Base-by-base conservation (phyloP, 2,329 filamentous ascomycete species). In the Fusarium bactridioides region DNA sequence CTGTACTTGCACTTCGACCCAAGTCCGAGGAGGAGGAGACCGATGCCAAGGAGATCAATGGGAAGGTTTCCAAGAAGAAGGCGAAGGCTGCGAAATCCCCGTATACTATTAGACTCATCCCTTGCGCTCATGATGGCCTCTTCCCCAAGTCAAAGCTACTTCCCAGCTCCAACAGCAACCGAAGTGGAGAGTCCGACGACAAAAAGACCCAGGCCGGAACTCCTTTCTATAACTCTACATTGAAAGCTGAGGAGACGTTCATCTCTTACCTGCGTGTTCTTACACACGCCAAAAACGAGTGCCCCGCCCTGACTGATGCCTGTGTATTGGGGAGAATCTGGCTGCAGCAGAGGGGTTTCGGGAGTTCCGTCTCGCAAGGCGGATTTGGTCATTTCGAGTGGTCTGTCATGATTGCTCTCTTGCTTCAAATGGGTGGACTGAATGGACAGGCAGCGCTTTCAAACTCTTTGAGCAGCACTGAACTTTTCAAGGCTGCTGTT, bases 371-470 rank as follows among this genome's bases (percentile, higher is more conserved):
- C n/a, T 86, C 89, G 5, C 84, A 87, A 47, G 95, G 96, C 48
- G 96, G 96, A 0, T 98, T 99, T 79, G 96, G 96, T 7, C 90
- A 94, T 74, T 97, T 97, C 73, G 96, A 99, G 80, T 98, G 94
- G 94, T 88, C 93, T 1, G 84, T 90, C n/a, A 84, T 96, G 54
- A 88, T 95, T 79, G 93, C 95, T 37, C 85, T 97, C 19, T 84
- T 98, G 5, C 85, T 98, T 45, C 91, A 94, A 80, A 90, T 89
- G n/a, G 93, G 93, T 31, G 92, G 91, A 11, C 88, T 89, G 11
- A 91, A 91, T 67, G 92, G 93, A 4, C 88, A 90, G 71, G 87
- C 92, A 4, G 83, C 93, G 10, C 86, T 98, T 21, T 94, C 94
- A 10, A 86, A 89, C 10, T 93, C 93, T 12, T 92, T 97, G 76